Evolutionary conservation across 305 asterid genomes (phyloP), one percentile per base, ranked within the genome.

Genomic region (Fraxinus floribunda): DNA sequence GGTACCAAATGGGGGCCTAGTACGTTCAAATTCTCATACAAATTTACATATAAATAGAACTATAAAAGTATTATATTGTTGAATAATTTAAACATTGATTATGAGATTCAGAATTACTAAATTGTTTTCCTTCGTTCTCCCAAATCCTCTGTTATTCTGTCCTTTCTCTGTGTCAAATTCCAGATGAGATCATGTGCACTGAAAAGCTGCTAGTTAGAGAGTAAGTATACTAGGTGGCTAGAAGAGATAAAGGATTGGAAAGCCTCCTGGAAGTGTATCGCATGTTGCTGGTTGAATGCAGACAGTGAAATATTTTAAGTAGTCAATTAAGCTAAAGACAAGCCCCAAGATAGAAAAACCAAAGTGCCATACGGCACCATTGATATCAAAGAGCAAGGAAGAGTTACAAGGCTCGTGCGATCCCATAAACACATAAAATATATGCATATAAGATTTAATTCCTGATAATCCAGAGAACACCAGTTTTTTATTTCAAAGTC

Each of bases 331-430:
- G 35, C 74, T 60, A 32, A 1, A 36, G 22, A 60, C 35, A 29
- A 11, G 72, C 75, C 60, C 62, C 18, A 29, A 20, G 55, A n/a
- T 29, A 18, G 49, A 55, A 73, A 22, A n/a, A 70, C 79, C 70
- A 71, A 80, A 49, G 86, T 35, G 29, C 60, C 79, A 77, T 10
- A 75, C 13, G 41, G 75, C 66, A 76, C 46, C 13, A 55, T 66
- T 46, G 72, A 15, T 35, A 64, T 32, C 66, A 71, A 34, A 66
- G 74, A 26, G 80, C 76, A 66, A 62, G 73, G 26, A 39, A 46
- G 73, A 75, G 60, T 6, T 32, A 71, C 44, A 13, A 32, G 76
- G 44, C 22, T 71, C 22, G 1, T 71, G 32, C 7, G 10, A 30
- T 68, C 9, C 26, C 75, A 29, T 70, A 15, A 71, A 71, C 24